A percentile compares a stretch with the other conserved stretches of the same genome.
Evolutionary conservation across 306 rosid species (phyloP).

Genomic region (Cajanus cajan): DNA sequence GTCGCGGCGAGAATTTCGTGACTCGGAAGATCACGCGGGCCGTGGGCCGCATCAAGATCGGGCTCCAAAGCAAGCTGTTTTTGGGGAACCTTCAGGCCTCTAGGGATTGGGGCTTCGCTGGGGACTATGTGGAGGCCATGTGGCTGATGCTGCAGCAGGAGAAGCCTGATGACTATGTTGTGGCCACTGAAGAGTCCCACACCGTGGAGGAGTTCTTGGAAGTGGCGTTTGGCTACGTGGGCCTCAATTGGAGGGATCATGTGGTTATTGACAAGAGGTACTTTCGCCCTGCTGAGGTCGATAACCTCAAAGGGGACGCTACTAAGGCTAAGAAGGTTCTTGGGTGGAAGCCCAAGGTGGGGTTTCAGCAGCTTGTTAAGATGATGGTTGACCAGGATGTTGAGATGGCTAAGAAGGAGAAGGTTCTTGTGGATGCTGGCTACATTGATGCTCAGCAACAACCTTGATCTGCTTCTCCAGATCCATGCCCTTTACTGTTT

Average conservation of each 20-base stretch:
- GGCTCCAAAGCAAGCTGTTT: conserved; percentile 82
- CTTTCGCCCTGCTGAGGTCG: conserved; percentile 87
- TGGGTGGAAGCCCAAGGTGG: conserved; percentile 95
- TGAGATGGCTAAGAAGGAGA: conserved; percentile 87
- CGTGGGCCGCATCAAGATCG: conserved; percentile 91
- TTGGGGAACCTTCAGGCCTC: conserved; percentile 84
- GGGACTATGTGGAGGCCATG: conserved; percentile 97
- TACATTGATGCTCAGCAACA: conserved; percentile 98
- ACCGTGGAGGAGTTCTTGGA: conserved; percentile 90
- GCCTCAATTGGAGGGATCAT: conserved; percentile 83
- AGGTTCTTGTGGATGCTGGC: conserved; percentile 98
- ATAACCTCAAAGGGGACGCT: conserved; percentile 87
- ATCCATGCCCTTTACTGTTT: no score
- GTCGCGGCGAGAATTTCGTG: conserved; percentile 94
- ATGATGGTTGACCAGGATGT: conserved; percentile 98
- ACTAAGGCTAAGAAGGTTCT: conserved; percentile 75
- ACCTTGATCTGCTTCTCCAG: conserved; percentile 53
- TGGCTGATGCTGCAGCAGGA: conserved; percentile 99
- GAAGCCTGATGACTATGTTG: conserved; percentile 89
- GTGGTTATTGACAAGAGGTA: conserved; percentile 88
- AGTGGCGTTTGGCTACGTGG: conserved; percentile 83
- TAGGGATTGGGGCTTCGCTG: conserved; percentile 97
- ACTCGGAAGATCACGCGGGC: conserved; percentile 94
- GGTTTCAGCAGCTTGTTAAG: conserved; percentile 78
- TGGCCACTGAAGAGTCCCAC: conserved; percentile 94